Percentiles rank a stretch among this genome's conserved stretches.
Evolutionary conservation across 768 basidiomycete species (phyloP).

Genomic region (Leccinellum rugosiceps): DNA sequence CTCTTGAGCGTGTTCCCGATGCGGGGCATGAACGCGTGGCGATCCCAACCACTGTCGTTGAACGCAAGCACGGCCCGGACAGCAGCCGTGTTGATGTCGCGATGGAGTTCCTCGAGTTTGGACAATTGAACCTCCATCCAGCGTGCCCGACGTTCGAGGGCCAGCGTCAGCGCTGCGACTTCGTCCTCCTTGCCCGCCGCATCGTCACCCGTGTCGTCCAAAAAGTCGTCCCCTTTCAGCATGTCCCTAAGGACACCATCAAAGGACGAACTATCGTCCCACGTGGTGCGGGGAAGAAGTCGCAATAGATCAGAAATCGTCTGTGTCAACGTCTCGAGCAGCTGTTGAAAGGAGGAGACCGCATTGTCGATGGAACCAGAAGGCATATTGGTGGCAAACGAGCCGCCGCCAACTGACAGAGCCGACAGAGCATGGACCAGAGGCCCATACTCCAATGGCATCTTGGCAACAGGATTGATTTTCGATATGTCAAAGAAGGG

Average conservation of each 20-base stretch:
- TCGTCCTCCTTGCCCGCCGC: slow-evolving; percentile 72
- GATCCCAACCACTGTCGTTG: slow-evolving; percentile 86
- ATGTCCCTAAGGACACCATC: slow-evolving; percentile 84
- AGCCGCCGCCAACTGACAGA: slow-evolving; percentile 79
- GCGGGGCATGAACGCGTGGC: slow-evolving; percentile 63
- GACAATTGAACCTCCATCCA: slow-evolving; percentile 94
- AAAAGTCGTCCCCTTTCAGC: slow-evolving; percentile 84
- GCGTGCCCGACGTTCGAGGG: slow-evolving; percentile 82
- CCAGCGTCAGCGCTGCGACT: slow-evolving; percentile 77
- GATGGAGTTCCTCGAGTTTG: slow-evolving; percentile 84
- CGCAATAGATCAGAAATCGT: slow-evolving; percentile 85
- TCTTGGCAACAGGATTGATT: slow-evolving; percentile 71
- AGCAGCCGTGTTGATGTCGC: slow-evolving; percentile 86
- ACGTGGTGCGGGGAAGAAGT: slow-evolving; percentile 82
- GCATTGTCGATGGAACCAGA: slow-evolving; percentile 89
- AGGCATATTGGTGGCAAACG: slow-evolving; percentile 75
- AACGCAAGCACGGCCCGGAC: slow-evolving; percentile 78
- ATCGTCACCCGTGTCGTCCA: slow-evolving; percentile 72
- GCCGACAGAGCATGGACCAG: slow-evolving; percentile 84
- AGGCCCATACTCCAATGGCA: slow-evolving; percentile 82
- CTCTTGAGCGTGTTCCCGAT: slow-evolving; percentile 61
- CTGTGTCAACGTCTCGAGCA: slow-evolving; percentile 84
- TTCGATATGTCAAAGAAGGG: slow-evolving; percentile 73
- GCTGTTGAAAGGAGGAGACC: slow-evolving; percentile 84
- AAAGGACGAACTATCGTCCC: slow-evolving; percentile 89